Evolutionary conservation across 2,329 filamentous ascomycete genomes (phyloP).

Genomic region (Botryotinia globosa): DNA sequence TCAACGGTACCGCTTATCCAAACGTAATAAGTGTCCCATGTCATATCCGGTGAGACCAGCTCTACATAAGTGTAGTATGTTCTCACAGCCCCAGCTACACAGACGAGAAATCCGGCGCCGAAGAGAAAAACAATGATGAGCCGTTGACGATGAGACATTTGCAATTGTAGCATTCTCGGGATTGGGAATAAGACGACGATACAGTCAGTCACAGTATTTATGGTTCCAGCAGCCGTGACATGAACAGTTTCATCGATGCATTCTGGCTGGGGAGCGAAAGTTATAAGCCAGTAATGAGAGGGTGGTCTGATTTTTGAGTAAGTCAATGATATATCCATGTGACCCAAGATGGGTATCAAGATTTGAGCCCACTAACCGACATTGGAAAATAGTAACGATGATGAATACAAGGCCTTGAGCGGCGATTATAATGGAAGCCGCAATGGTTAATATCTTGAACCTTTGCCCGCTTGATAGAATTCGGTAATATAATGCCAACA

Average conservation of each 20-base stretch:
- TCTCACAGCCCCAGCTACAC: slow-evolving; percentile 40
- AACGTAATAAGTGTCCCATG: slow-evolving; percentile 39
- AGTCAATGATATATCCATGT: not conserved
- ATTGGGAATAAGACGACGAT: slow-evolving; percentile 51
- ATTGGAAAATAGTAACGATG: slow-evolving; percentile 42
- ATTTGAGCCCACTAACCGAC: slow-evolving; percentile 37
- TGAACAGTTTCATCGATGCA: slow-evolving; percentile 50
- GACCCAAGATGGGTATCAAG: no score
- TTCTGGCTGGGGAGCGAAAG: slow-evolving; percentile 34
- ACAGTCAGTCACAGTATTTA: slow-evolving; percentile 59
- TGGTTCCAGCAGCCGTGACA: slow-evolving; percentile 51
- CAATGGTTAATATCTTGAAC: slow-evolving; percentile 35
- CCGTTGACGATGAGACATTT: slow-evolving; percentile 48
- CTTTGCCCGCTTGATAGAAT: slow-evolving; percentile 40
- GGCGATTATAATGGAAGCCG: slow-evolving; percentile 37
- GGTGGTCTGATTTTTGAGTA: slow-evolving; percentile 35
- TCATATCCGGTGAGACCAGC: slow-evolving; percentile 35
- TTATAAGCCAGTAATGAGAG: slow-evolving; percentile 41
- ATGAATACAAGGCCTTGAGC: slow-evolving; percentile 37
- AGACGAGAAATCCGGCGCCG: slow-evolving; percentile 48
- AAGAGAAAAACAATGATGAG: slow-evolving; percentile 48
- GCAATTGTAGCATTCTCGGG: slow-evolving; percentile 44
- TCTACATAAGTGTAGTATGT: slow-evolving; percentile 39
- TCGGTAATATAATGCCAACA: slow-evolving; percentile 36
- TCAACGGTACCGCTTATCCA: slow-evolving; percentile 41